Evolutionary conservation across 257 asterid species (phyloP).

Genomic region (Solanum ossicruentum): DNA sequence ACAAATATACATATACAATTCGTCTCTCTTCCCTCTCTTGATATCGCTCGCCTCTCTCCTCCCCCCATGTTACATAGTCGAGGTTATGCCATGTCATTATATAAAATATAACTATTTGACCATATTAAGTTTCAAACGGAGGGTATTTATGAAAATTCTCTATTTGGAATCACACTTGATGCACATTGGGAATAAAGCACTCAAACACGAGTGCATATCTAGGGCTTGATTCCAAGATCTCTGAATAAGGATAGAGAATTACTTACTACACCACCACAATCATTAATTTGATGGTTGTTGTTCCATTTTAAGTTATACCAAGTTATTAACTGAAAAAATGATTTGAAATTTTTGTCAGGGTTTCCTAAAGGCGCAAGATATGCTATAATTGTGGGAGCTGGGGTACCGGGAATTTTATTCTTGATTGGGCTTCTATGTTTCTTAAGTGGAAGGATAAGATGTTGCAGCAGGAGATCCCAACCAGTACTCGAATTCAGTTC

Average conservation of each 20-base stretch:
- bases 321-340: neutral
- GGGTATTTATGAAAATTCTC: no score
- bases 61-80: no score
- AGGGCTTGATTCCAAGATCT: neutral
- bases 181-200: no score
- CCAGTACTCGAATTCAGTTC: conserved; percentile 13
- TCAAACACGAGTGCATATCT: neutral
- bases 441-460: conserved; percentile 10
- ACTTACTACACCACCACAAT: neutral
- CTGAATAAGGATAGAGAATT: neutral
- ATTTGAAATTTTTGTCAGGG: conserved; percentile 5
- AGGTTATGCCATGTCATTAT: no score
- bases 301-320: neutral
- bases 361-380: conserved; percentile 28
- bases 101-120: no score
- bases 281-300: neutral
- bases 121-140: no score
- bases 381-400: conserved; percentile 27
- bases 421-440: conserved; percentile 19
- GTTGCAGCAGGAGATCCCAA: neutral
- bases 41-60: no score
- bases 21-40: no score
- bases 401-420: conserved; percentile 30
- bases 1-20: no score
- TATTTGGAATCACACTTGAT: no score